A percentile compares a stretch with the other conserved stretches of the same genome.
Conservation (phyloP, 768 basidiomycete species). For the Cystofilobasidium macerans region DNA sequence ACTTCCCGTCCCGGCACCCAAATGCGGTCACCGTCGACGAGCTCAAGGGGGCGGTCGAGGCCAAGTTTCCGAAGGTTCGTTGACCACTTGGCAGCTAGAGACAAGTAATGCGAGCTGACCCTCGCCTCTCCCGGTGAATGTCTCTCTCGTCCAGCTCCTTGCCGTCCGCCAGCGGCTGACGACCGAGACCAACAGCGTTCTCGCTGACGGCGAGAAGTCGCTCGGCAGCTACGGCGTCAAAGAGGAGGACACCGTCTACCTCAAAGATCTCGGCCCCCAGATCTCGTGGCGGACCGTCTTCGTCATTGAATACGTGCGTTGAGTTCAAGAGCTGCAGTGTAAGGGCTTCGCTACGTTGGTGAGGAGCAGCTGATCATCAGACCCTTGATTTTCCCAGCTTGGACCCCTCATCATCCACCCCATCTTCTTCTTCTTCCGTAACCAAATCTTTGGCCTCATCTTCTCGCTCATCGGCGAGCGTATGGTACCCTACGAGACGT, state of each 20-base stretch:
- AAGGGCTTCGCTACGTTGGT: too few relatives aligned
- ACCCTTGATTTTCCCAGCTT: too few relatives aligned
- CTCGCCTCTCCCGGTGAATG: background rate
- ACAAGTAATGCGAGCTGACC: constrained; percentile 19
- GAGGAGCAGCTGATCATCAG: too few relatives aligned
- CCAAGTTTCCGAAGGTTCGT: constrained; percentile 47
- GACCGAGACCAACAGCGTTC: constrained; percentile 36
- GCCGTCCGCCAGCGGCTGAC: constrained; percentile 62
- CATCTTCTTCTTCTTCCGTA: constrained; percentile 55
- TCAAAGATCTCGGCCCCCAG: constrained; percentile 89
- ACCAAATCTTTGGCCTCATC: constrained; percentile 52
- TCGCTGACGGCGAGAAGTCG: constrained; percentile 54
- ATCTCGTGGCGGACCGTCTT: constrained; percentile 81
- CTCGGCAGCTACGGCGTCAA: constrained; percentile 50
- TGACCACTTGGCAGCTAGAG: constrained; percentile 29
- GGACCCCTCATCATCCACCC: constrained; percentile 88
- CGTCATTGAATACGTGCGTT: constrained; percentile 82
- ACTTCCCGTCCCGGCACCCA: constrained; percentile 35
- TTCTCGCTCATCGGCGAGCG: constrained; percentile 16
- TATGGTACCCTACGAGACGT: constrained; percentile 52
- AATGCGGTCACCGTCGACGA: constrained; percentile 50
- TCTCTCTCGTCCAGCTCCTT: constrained; percentile 48
- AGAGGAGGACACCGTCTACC: constrained; percentile 54
- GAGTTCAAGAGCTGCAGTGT: background rate
- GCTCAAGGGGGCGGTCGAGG: constrained; percentile 55